Conservation (phyloP, 108 stramenopile genomes). For the Cylindrotheca closterium region DNA sequence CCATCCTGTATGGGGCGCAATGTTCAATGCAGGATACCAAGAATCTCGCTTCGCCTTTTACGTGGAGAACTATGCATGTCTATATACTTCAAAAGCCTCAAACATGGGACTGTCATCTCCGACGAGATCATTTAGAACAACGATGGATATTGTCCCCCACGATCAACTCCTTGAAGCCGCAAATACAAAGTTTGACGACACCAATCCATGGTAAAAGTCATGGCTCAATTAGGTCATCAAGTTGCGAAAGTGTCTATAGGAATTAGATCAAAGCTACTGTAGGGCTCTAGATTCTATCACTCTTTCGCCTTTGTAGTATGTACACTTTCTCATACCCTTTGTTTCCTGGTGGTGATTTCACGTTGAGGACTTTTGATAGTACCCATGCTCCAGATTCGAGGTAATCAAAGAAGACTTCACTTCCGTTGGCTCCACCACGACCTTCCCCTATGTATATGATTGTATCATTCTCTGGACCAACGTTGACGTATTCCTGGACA, state of each 20-base stretch:
- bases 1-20: constrained; percentile 83
- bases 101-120: constrained; percentile 80
- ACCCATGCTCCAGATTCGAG: constrained; percentile 62
- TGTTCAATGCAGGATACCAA: constrained; percentile 94
- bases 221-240: too few species aligned
- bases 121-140: constrained; percentile 66
- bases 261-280: neutral
- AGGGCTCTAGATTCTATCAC: neutral
- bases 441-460: constrained; percentile 78
- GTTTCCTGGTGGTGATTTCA: constrained; percentile 56
- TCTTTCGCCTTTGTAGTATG: constrained; percentile 43
- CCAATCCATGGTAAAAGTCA: constrained; percentile 22
- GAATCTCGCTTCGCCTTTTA: constrained; percentile 93
- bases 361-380: constrained; percentile 51
- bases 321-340: constrained; percentile 83
- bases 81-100: constrained; percentile 91
- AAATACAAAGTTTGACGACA: constrained; percentile 16
- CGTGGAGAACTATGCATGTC: constrained; percentile 92
- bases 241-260: too few species aligned
- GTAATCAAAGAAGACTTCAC: constrained; percentile 63
- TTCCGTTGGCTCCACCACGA: constrained; percentile 71
- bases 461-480: constrained; percentile 58
- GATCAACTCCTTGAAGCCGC: constrained; percentile 49
- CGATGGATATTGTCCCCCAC: constrained; percentile 70
- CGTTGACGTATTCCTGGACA: constrained; percentile 52